Conservation (phyloP, 2,329 filamentous ascomycete genomes). For the Ceratocystis albifundus region DNA sequence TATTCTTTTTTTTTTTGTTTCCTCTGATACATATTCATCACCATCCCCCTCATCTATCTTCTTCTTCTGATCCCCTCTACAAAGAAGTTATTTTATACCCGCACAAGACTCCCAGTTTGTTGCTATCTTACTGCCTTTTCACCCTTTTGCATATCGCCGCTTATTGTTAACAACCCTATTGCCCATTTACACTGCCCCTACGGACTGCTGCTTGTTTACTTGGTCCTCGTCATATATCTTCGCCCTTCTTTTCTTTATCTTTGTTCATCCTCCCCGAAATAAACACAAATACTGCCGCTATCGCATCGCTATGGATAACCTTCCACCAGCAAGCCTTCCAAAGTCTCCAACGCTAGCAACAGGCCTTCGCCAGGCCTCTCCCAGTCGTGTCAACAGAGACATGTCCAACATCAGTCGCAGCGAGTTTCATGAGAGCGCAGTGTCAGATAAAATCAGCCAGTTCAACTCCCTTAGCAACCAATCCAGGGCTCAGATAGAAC, state of each 20-base stretch:
- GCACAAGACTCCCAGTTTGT: too few species aligned
- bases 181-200: background rate
- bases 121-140: too few species aligned
- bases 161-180: too few species aligned
- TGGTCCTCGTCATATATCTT: background rate
- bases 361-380: conserved; percentile 46
- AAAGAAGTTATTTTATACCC: background rate
- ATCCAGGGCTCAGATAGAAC: conserved; percentile 47
- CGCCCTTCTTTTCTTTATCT: background rate
- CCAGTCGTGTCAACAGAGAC: conserved; percentile 49
- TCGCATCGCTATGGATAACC: conserved; percentile 1
- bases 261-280: background rate
- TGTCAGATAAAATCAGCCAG: conserved; percentile 58
- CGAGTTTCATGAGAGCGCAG: conserved; percentile 46
- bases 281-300: background rate
- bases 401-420: conserved; percentile 31
- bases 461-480: conserved; percentile 56
- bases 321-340: background rate
- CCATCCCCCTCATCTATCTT: too few species aligned
- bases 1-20: too few species aligned
- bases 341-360: background rate
- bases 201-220: background rate
- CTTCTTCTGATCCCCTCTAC: background rate
- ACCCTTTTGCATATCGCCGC: too few species aligned
- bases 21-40: background rate